Conservation (phyloP, 1,284 basidiomycete species). For the Trichosporon asahii region DNA sequence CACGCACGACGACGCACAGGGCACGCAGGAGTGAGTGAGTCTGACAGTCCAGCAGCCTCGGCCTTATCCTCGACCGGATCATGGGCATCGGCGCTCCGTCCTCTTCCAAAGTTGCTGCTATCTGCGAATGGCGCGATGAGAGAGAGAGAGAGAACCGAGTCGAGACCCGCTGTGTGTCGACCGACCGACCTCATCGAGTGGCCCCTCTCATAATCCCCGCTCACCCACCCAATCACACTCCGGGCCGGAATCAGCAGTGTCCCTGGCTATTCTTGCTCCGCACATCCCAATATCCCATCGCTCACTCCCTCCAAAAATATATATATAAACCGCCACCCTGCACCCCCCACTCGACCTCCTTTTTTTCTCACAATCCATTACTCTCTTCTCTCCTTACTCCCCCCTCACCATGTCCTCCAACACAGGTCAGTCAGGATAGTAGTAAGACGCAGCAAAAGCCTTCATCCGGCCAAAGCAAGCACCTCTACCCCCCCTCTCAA, state of each 20-base stretch:
- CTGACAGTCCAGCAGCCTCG: neutral
- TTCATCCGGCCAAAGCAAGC: neutral
- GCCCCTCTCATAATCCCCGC: neutral
- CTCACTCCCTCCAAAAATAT: too few species aligned
- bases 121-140: neutral
- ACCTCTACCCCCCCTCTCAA: neutral
- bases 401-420: slow-evolving; percentile 1
- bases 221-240: neutral
- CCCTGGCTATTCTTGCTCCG: neutral
- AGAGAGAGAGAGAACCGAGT: neutral
- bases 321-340: neutral
- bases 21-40: too few species aligned
- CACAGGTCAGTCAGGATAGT: neutral
- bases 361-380: neutral
- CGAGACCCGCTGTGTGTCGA: neutral
- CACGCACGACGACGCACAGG: neutral
- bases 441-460: neutral
- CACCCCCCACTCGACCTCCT: neutral
- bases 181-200: neutral
- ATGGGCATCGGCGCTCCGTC: neutral
- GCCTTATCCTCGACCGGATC: neutral
- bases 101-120: too few species aligned
- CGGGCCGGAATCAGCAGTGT: neutral
- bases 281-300: neutral
- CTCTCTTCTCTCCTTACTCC: neutral